A percentile compares a stretch with the other conserved stretches of the same genome.
Evolutionary conservation across 345 rosid species (phyloP).

Genomic region (Eutrema japonicum): DNA sequence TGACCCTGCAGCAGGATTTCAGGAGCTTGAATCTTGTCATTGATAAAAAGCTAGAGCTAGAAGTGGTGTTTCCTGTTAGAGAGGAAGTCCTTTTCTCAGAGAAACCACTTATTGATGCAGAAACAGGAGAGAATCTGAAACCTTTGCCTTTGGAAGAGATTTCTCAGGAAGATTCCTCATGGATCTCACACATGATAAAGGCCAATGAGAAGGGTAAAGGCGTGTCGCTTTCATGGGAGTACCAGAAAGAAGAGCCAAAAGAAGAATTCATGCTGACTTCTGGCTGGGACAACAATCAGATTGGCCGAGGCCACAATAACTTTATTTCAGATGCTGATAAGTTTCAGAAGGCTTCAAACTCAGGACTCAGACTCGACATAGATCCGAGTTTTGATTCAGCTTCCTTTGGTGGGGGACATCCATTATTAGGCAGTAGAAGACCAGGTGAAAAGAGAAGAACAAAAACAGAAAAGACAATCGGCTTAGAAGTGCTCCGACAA

Average conservation of each 20-base stretch:
- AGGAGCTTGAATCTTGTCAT: slow-evolving; percentile 55
- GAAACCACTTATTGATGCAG: slow-evolving; percentile 27
- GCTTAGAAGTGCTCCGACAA: slow-evolving; percentile 82
- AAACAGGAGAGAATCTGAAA: slow-evolving; percentile 28
- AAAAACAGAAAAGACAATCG: slow-evolving; percentile 84
- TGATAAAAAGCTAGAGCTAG: slow-evolving; percentile 63
- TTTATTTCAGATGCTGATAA: slow-evolving; percentile 52
- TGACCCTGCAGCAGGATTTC: slow-evolving; percentile 56
- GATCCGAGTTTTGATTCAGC: slow-evolving; percentile 45
- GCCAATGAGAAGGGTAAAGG: slow-evolving; percentile 73
- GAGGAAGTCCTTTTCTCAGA: slow-evolving; percentile 47
- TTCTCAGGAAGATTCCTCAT: slow-evolving; percentile 55
- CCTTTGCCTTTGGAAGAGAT: slow-evolving; percentile 52
- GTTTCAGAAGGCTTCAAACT: slow-evolving; percentile 45
- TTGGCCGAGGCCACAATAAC: slow-evolving; percentile 45
- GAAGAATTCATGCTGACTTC: slow-evolving; percentile 66
- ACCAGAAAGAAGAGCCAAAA: slow-evolving; percentile 59
- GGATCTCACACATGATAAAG: slow-evolving; percentile 69
- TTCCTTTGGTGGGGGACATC: slow-evolving; percentile 44
- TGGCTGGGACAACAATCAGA: slow-evolving; percentile 52
- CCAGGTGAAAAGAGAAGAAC: slow-evolving; percentile 68
- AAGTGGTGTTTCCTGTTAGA: slow-evolving; percentile 47
- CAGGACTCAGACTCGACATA: slow-evolving; percentile 44
- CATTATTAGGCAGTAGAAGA: slow-evolving; percentile 51
- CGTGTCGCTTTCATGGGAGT: slow-evolving; percentile 65